A percentile compares a stretch with the other conserved stretches of the same genome.
Conservation (phyloP, 495 filamentous ascomycete species). For the Lasiosphaeris hirsuta region DNA sequence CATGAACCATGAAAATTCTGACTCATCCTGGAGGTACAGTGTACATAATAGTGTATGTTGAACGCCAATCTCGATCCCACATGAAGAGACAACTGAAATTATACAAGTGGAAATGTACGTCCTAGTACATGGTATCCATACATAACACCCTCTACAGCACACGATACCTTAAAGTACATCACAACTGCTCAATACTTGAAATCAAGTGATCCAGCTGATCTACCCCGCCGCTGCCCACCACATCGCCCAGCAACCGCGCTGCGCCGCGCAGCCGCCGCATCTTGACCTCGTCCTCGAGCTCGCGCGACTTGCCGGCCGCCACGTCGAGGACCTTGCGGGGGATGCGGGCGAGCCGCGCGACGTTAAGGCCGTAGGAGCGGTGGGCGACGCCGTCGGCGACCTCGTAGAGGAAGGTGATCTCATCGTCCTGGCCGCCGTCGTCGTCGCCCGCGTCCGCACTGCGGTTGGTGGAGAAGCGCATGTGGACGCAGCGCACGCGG, state of each 20-base stretch:
- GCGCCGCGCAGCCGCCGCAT: slow-evolving; percentile 51
- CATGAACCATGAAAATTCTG: not conserved
- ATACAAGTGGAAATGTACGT: not conserved
- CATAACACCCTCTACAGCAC: no score
- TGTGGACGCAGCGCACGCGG: slow-evolving; percentile 73
- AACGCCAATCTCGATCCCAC: not conserved
- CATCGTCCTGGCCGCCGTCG: slow-evolving; percentile 41
- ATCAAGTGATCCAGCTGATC: slow-evolving; percentile 47
- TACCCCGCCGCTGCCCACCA: slow-evolving; percentile 25
- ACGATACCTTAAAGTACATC: not conserved
- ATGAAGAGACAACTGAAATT: not conserved
- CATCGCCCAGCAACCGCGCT: slow-evolving; percentile 42
- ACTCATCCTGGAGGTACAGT: no score
- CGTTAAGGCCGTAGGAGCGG: slow-evolving; percentile 90
- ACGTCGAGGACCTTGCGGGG: slow-evolving; percentile 71
- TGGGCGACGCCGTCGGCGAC: slow-evolving; percentile 87
- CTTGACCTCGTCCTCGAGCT: slow-evolving; percentile 73
- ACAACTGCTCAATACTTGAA: slow-evolving; percentile 50
- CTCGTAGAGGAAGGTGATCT: slow-evolving; percentile 80
- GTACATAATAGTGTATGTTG: not conserved
- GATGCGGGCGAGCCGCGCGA: slow-evolving; percentile 81
- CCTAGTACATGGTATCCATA: no score
- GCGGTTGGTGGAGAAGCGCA: slow-evolving; percentile 64
- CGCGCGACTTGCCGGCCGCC: slow-evolving; percentile 71
- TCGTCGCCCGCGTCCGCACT: slow-evolving; percentile 25